Base-by-base conservation (phyloP, 331 rosid genomes). In the Pyracantha coccinea region DNA sequence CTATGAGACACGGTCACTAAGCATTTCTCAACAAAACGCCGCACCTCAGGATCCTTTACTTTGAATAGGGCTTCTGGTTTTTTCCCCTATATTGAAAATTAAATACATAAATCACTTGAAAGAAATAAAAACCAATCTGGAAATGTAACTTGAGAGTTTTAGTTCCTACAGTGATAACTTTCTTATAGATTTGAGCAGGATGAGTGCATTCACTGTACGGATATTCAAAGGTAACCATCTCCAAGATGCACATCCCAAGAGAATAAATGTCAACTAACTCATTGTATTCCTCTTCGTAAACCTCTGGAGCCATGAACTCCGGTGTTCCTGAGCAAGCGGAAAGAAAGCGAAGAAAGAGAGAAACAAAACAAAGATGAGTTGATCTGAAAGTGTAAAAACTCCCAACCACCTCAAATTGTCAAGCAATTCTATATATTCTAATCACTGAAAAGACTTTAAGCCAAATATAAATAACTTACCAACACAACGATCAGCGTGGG, bases 261-360 rank as follows among this genome's bases (percentile, higher is more conserved):
- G 99, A 81, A 82, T 96, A 96, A 45, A 92, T 92, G 76, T 96
- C 99, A 21, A 96, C 94, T 47, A 96, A 87, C 75, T 96, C 97
- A 75, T 96, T 90, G 77, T 96, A 96, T 78, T 96, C 94, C 86
- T 96, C 99, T 72, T 90, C 94, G 44, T 96, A 96, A 57, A 96
- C 96, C 80, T 96, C 99, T 0, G 99, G 99, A 61, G 99, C 99
- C 99, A 96, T 96, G 75, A 96, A 96, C 77, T 96, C 99, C 12
- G 99, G 99, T 32, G 99, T 96, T 85, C 99, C 99, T 95, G 85
- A 77, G 53, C 38, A 73, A 28, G 55, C 21, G 44, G 21, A 75
- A 45, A 47, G 57, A 33, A n/a, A 11, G 20, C 68, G 27, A 21
- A 6, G 29, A 63, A 17, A 50, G 16, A 33, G 54, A 7, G 28